These are phyloP conservation scores for Dactylellina haptotyla DNA, from an alignment of 2,329 filamentous ascomycete genomes.

Conservation along the genomic window DNA sequence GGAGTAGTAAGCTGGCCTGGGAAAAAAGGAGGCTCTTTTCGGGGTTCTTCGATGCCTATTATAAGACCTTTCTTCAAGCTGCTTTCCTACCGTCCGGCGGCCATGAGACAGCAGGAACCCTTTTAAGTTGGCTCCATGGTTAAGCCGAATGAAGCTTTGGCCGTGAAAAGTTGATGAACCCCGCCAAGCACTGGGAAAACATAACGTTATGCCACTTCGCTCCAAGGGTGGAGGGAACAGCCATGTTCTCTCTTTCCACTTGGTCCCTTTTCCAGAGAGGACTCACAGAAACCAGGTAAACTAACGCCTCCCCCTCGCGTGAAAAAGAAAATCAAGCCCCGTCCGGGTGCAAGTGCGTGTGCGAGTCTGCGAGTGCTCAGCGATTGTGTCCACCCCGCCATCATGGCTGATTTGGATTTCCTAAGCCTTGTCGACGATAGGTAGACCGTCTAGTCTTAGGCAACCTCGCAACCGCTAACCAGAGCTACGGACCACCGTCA, in stretches of 20 bases:
- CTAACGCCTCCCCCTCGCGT: slow-evolving; percentile 12
- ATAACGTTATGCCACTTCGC: slow-evolving; percentile 50
- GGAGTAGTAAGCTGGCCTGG: slow-evolving; percentile 50
- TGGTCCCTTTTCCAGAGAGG: slow-evolving; percentile 25
- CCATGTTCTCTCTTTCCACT: too few relatives aligned
- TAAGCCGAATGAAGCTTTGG: slow-evolving; percentile 22
- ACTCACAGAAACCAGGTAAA: slow-evolving; percentile 52
- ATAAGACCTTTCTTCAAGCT: slow-evolving; percentile 29
- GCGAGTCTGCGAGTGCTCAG: too few relatives aligned
- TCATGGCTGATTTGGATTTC: slow-evolving; percentile 50
- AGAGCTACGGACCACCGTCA: slow-evolving; percentile 24
- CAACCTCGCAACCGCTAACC: too few relatives aligned
- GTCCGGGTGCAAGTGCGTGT: too few relatives aligned
- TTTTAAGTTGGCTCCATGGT: slow-evolving; percentile 26
- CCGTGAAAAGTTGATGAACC: slow-evolving; percentile 31
- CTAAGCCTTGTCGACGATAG: slow-evolving; percentile 47
- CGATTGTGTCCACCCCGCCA: slow-evolving; percentile 25
- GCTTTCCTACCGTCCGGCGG: slow-evolving; percentile 11
- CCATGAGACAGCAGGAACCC: slow-evolving; percentile 45
- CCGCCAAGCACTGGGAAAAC: slow-evolving; percentile 39
- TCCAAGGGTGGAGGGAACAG: slow-evolving; percentile 23
- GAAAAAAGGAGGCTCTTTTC: slow-evolving; percentile 53
- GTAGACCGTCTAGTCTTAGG: slow-evolving; percentile 34
- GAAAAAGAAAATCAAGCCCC: slow-evolving; percentile 32
- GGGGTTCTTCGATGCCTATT: slow-evolving; percentile 35